Conservation (phyloP, 2,329 filamentous ascomycete species). For the Stagonosporopsis cucurbitacearum region DNA sequence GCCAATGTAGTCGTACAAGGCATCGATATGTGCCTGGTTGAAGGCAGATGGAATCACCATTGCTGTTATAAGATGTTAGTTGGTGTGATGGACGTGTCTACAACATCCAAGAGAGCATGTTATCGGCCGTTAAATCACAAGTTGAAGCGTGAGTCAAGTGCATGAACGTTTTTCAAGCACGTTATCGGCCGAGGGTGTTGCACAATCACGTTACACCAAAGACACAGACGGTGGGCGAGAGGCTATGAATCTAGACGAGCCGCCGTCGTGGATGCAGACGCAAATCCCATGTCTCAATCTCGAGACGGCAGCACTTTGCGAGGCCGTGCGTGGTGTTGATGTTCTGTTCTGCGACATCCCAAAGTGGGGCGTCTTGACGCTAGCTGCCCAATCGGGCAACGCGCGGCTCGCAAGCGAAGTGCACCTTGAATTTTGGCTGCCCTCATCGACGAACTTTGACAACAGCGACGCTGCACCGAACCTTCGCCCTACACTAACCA, state of each 20-base stretch:
- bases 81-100: background rate
- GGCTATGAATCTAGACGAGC: background rate
- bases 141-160: constrained; percentile 15
- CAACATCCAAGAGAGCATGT: background rate
- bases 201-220: background rate
- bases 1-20: constrained; percentile 43
- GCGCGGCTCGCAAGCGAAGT: constrained; percentile 12
- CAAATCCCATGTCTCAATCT: background rate
- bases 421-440: constrained; percentile 4
- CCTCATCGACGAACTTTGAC: constrained; percentile 12
- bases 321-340: constrained; percentile 13
- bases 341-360: background rate
- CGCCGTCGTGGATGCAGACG: background rate
- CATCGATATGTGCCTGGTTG: constrained; percentile 36
- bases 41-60: constrained; percentile 28
- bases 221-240: background rate
- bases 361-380: background rate
- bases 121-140: constrained; percentile 5
- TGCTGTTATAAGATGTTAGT: background rate
- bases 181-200: constrained; percentile 7
- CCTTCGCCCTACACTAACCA: constrained; percentile 22
- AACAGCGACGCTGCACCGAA: constrained; percentile 41
- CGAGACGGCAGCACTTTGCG: background rate
- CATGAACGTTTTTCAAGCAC: constrained; percentile 16
- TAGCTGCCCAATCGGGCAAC: constrained; percentile 3